Percentiles rank a stretch among this genome's conserved stretches.
Evolutionary conservation across 805 yeast species (phyloP).

Genomic region (Metschnikowia chrysomelidarum): DNA sequence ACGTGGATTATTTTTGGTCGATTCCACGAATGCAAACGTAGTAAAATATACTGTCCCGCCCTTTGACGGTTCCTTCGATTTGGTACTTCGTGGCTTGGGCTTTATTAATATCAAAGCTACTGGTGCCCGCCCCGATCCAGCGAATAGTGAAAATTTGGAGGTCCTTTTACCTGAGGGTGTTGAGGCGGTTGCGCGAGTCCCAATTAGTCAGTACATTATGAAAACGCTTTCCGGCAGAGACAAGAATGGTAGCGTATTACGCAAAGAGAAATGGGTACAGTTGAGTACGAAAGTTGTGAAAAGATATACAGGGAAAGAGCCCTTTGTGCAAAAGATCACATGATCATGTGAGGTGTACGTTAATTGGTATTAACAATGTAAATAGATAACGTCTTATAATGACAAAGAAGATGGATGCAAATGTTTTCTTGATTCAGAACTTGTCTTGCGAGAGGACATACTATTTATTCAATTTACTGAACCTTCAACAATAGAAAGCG

Average conservation of each 20-base stretch:
- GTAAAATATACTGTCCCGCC: slow-evolving; percentile 57
- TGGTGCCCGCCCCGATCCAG: slow-evolving; percentile 32
- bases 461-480: too few species aligned
- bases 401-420: too few species aligned
- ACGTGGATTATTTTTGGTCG: slow-evolving; percentile 19
- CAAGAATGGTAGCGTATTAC: slow-evolving; percentile 20
- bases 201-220: slow-evolving; percentile 42
- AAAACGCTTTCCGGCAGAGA: slow-evolving; percentile 34
- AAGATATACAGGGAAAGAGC: slow-evolving; percentile 17
- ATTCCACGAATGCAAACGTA: slow-evolving; percentile 8
- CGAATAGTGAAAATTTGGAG: slow-evolving; percentile 27
- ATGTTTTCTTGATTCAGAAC: too few species aligned
- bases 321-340: slow-evolving; percentile 4
- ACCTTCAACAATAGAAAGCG: too few species aligned
- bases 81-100: slow-evolving; percentile 66
- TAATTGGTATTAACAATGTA: too few species aligned
- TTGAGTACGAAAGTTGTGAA: slow-evolving; percentile 21
- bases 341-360: too few species aligned
- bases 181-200: slow-evolving; percentile 52
- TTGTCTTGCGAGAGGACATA: too few species aligned
- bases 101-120: slow-evolving; percentile 60
- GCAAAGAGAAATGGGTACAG: slow-evolving; percentile 22
- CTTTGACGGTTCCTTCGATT: slow-evolving; percentile 64
- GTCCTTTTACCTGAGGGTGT: slow-evolving; percentile 57
- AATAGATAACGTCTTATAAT: too few species aligned